phyloP scores from a whole-genome alignment of 1,284 basidiomycete species.

The Volvariella volvacea region DNA sequence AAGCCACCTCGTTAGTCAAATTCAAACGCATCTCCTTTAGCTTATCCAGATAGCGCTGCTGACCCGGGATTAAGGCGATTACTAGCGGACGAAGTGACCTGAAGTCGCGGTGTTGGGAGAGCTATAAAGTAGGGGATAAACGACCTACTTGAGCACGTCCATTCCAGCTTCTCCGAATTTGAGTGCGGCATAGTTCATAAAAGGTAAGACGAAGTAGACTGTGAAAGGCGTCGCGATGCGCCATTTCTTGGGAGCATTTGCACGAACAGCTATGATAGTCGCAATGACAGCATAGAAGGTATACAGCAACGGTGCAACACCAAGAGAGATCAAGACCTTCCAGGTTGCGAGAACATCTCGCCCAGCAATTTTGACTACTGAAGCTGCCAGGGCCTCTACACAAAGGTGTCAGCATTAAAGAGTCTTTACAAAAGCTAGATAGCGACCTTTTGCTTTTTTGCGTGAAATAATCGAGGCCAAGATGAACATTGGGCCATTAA shows the following conservation, averaged over 20 bases:
- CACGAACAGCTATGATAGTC: conserved; percentile 69
- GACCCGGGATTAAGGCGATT: conserved; percentile 87
- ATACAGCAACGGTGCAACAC: conserved; percentile 86
- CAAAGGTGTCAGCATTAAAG: conserved; percentile 7
- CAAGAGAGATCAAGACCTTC: conserved; percentile 96
- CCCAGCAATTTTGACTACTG: conserved; percentile 92
- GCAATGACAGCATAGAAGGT: conserved; percentile 78
- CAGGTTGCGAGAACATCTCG: conserved; percentile 96
- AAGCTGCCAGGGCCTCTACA: conserved; percentile 92
- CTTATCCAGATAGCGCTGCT: conserved; percentile 78
- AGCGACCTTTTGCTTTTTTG: conserved; percentile 83
- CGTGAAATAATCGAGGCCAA: conserved; percentile 85
- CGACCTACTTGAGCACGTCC: conserved; percentile 91
- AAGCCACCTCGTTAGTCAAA: conserved; percentile 83
- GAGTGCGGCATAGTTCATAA: conserved; percentile 90
- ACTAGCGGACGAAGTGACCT: conserved; percentile 92
- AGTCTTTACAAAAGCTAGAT: conserved; percentile 2
- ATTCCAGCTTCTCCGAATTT: conserved; percentile 99
- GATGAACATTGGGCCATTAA: conserved; percentile 95
- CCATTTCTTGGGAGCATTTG: conserved; percentile 58
- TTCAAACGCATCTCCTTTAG: conserved; percentile 76
- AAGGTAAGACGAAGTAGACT: conserved; percentile 73
- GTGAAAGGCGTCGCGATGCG: conserved; percentile 77
- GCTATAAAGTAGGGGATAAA: conserved; percentile 5
- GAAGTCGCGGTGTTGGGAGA: conserved; percentile 7